Conservation (phyloP, 768 basidiomycete species). For the Trametes punicea region DNA sequence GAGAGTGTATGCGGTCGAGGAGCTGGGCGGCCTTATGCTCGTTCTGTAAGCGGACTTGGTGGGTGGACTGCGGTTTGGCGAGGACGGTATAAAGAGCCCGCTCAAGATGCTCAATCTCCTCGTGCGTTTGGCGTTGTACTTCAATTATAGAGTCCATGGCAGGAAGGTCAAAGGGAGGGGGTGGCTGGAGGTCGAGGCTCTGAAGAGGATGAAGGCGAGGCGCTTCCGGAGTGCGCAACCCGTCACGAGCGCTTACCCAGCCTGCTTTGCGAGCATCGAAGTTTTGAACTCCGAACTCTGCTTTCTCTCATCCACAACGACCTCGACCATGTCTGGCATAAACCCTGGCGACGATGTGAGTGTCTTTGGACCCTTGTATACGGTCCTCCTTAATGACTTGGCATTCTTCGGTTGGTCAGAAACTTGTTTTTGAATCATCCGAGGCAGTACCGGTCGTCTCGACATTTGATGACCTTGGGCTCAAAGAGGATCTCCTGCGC, state of each 20-base stretch:
- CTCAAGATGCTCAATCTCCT: constrained; percentile 92
- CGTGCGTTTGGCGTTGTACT: constrained; percentile 91
- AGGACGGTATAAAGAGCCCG: constrained; percentile 81
- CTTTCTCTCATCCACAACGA: constrained; percentile 39
- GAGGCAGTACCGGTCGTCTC: constrained; percentile 88
- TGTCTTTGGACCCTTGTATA: constrained; percentile 4
- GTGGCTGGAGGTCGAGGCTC: background rate
- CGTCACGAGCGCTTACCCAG: constrained; percentile 12
- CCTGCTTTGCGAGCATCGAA: constrained; percentile 8
- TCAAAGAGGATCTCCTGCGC: constrained; percentile 93
- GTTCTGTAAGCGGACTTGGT: constrained; percentile 64
- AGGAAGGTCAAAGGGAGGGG: constrained; percentile 1
- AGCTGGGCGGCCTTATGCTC: constrained; percentile 91
- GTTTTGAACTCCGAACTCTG: constrained; percentile 55
- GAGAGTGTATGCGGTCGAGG: constrained; percentile 76
- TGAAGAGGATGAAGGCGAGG: constrained; percentile 2
- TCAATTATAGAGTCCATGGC: constrained; percentile 92
- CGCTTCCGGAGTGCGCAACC: constrained; percentile 1
- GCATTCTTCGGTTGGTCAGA: constrained; percentile 38
- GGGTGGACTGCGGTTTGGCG: constrained; percentile 58
- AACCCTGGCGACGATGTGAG: constrained; percentile 82
- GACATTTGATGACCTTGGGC: constrained; percentile 83
- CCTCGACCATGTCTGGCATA: constrained; percentile 70
- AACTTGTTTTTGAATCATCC: constrained; percentile 94
- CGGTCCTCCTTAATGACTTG: background rate